A percentile compares a stretch with the other conserved stretches of the same genome.
These are phyloP conservation scores for Phytophthora litchii DNA, from an alignment of 352 stramenopile genomes.

Conservation along the genomic window DNA sequence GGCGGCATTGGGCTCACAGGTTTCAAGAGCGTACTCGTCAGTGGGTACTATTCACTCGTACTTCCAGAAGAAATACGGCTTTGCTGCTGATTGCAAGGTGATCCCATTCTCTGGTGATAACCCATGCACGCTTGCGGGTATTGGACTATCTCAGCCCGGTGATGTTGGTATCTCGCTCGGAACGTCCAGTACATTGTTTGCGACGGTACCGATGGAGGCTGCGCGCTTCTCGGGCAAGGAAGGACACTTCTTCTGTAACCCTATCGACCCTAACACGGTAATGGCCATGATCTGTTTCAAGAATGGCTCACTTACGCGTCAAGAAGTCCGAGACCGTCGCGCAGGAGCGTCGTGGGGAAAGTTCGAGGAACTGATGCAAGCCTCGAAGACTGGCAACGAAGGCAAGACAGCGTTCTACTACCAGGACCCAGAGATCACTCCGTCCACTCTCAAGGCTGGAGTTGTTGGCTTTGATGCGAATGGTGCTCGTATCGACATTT, in stretches of 20 bases:
- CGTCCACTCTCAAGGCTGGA: slow-evolving; percentile 47
- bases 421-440: slow-evolving; percentile 71
- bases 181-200: slow-evolving; percentile 71
- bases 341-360: slow-evolving; percentile 51
- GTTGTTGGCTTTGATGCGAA: slow-evolving; percentile 50
- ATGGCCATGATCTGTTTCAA: slow-evolving; percentile 92
- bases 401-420: slow-evolving; percentile 67
- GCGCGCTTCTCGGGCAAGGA: slow-evolving; percentile 59
- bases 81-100: slow-evolving; percentile 58
- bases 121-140: slow-evolving; percentile 71
- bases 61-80: slow-evolving; percentile 72
- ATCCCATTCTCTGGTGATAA: slow-evolving; percentile 87
- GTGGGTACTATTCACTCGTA: slow-evolving; percentile 61
- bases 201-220: slow-evolving; percentile 47
- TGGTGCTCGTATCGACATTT: slow-evolving; percentile 28
- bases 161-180: slow-evolving; percentile 71
- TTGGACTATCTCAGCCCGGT: slow-evolving; percentile 57
- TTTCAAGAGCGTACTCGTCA: slow-evolving; percentile 50
- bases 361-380: slow-evolving; percentile 57
- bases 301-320: slow-evolving; percentile 76
- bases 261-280: slow-evolving; percentile 65
- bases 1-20: slow-evolving; percentile 40
- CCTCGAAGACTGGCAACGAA: slow-evolving; percentile 48
- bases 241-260: slow-evolving; percentile 87
- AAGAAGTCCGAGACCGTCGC: slow-evolving; percentile 58